Percentiles rank a stretch among this genome's conserved stretches.
These are phyloP conservation scores for Saxophila tyrrhenica DNA, from an alignment of 495 filamentous ascomycete species.

Conservation along the genomic window DNA sequence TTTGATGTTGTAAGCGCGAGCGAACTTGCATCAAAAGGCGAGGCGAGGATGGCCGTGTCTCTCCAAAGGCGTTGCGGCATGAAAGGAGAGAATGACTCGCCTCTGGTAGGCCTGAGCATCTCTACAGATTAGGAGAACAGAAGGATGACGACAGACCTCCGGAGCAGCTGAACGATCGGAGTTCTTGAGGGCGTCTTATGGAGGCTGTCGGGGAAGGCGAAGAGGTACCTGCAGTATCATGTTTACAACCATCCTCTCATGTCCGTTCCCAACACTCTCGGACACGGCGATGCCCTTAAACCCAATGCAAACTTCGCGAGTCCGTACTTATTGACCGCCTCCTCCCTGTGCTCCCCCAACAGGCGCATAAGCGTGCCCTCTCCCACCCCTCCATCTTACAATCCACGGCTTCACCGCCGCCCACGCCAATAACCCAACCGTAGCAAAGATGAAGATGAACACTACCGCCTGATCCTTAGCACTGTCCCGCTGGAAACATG, in stretches of 20 bases:
- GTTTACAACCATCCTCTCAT: too few relatives aligned
- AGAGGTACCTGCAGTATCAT: too few relatives aligned
- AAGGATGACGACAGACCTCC: too few relatives aligned
- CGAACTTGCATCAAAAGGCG: neutral
- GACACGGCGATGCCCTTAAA: too few relatives aligned
- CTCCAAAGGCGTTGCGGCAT: too few relatives aligned
- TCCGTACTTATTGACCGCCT: too few relatives aligned
- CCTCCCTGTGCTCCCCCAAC: neutral
- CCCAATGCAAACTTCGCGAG: too few relatives aligned
- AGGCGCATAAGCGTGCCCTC: slow-evolving; percentile 1
- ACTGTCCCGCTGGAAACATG: slow-evolving; percentile 88
- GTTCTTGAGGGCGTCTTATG: too few relatives aligned
- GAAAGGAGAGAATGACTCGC: neutral
- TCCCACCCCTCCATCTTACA: slow-evolving; percentile 44
- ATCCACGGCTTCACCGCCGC: slow-evolving; percentile 60
- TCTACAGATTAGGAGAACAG: neutral
- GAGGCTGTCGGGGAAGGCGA: too few relatives aligned
- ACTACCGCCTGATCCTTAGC: slow-evolving; percentile 84
- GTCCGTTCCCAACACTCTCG: too few relatives aligned
- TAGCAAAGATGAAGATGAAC: slow-evolving; percentile 81
- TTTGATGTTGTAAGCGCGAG: neutral
- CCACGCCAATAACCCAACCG: slow-evolving; percentile 70
- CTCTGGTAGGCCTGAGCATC: neutral
- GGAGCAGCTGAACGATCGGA: too few relatives aligned
- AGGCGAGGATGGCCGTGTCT: too few relatives aligned